A percentile compares a stretch with the other conserved stretches of the same genome.
Conservation (phyloP, 106 monocot species). For the Dendrobium chrysotoxum region DNA sequence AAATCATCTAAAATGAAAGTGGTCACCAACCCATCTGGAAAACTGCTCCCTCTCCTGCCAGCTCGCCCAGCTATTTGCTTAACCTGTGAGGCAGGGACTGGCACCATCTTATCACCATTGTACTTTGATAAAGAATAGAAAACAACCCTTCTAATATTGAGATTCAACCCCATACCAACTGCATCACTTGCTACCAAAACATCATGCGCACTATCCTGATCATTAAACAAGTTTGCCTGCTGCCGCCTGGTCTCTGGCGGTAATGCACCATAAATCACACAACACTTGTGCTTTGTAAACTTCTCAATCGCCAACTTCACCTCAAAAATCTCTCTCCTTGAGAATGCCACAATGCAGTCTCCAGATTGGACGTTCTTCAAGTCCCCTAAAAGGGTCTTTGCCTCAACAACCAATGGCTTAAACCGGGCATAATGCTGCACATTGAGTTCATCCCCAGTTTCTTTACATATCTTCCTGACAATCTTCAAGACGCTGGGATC, state of each 20-base stretch:
- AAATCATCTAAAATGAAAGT: conserved; percentile 72
- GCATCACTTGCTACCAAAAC: conserved; percentile 95
- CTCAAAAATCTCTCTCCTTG: conserved; percentile 94
- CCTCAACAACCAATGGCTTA: conserved; percentile 94
- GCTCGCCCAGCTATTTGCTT: conserved; percentile 98
- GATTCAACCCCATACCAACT: conserved; percentile 95
- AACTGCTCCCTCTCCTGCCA: conserved; percentile 79
- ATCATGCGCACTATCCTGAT: conserved; percentile 82
- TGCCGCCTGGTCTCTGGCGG: conserved; percentile 90
- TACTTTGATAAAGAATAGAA: conserved; percentile 79
- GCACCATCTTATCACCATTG: conserved; percentile 79
- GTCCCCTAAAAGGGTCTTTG: conserved; percentile 71
- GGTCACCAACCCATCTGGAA: conserved; percentile 95
- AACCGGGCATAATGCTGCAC: conserved; percentile 70
- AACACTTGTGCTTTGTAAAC: conserved; percentile 81
- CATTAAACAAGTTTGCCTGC: conserved; percentile 85
- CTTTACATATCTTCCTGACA: conserved; percentile 62
- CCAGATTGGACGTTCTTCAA: conserved; percentile 75
- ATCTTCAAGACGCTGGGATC: conserved; percentile 83
- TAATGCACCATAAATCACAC: conserved; percentile 96
- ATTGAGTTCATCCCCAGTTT: conserved; percentile 78
- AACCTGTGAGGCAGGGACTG: conserved; percentile 73
- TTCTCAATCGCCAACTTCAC: conserved; percentile 88
- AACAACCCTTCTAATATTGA: conserved; percentile 91
- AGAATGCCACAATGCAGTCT: conserved; percentile 93